Conservation (phyloP, 495 filamentous ascomycete species). For the Penicillium coprophilum region DNA sequence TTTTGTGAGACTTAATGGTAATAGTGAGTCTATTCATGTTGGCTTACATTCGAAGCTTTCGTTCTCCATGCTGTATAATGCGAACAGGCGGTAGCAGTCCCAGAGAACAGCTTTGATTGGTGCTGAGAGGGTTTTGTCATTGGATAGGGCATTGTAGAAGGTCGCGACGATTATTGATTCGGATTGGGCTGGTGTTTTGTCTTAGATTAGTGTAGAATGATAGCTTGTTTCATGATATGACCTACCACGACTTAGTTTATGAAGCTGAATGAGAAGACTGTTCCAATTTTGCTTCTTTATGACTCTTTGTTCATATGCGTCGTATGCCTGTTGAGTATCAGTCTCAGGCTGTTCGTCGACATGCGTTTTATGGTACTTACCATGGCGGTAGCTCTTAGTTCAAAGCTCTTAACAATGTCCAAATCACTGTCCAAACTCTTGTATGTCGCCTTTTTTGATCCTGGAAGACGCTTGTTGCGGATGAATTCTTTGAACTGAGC, state of each 20-base stretch:
- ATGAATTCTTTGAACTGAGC: conserved; percentile 25
- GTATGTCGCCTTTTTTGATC: background rate
- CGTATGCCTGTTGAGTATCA: conserved; percentile 30
- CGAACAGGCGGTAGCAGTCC: conserved; percentile 45
- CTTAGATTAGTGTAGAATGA: background rate
- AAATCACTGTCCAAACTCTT: conserved; percentile 30
- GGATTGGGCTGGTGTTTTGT: conserved; percentile 35
- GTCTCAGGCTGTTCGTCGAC: background rate
- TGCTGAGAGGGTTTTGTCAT: conserved; percentile 25
- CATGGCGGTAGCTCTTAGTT: conserved; percentile 41
- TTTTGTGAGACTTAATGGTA: conserved; percentile 3
- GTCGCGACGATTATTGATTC: conserved; percentile 45
- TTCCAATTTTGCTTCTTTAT: conserved; percentile 48
- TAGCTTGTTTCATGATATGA: background rate
- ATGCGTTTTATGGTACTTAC: conserved; percentile 1
- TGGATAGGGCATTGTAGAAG: conserved; percentile 37
- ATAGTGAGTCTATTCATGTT: background rate
- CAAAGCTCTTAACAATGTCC: conserved; percentile 42
- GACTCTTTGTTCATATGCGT: conserved; percentile 43
- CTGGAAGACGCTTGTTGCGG: conserved; percentile 2
- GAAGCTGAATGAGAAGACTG: conserved; percentile 44
- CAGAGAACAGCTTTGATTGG: conserved; percentile 25
- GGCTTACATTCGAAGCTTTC: conserved; percentile 34
- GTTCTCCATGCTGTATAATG: conserved; percentile 42
- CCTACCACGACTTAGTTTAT: conserved; percentile 44